Percentiles rank a stretch among this genome's conserved stretches.
These are phyloP conservation scores for Catenaria anguillulae DNA, from an alignment of 371 early-diverging fungal species.

Conservation along the genomic window DNA sequence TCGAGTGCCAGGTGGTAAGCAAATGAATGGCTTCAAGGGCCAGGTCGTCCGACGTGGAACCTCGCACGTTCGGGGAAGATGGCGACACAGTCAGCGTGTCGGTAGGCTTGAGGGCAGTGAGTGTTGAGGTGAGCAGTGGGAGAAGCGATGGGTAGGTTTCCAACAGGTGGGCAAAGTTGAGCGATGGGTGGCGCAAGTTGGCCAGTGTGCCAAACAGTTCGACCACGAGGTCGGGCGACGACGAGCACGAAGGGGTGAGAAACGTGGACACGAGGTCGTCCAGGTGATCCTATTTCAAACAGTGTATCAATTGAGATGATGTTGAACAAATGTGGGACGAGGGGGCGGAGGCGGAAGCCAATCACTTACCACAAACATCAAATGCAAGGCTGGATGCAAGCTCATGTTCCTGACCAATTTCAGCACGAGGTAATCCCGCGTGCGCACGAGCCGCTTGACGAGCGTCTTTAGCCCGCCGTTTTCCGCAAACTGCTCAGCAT, in stretches of 20 bases:
- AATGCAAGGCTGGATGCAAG: constrained; percentile 10
- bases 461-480: constrained; percentile 30
- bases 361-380: constrained; percentile 23
- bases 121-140: constrained; percentile 12
- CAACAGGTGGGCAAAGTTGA: constrained; percentile 28
- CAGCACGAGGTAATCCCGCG: constrained; percentile 26
- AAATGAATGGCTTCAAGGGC: constrained; percentile 23
- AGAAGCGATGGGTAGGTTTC: constrained; percentile 22
- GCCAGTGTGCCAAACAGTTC: constrained; percentile 27
- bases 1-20: constrained; percentile 31
- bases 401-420: constrained; percentile 31
- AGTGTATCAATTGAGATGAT: not conserved
- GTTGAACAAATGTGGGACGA: not conserved
- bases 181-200: constrained; percentile 23
- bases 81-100: not conserved
- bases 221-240: constrained; percentile 21
- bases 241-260: too few relatives aligned
- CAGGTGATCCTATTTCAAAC: constrained; percentile 22
- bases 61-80: too few relatives aligned
- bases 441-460: constrained; percentile 28
- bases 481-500: constrained; percentile 18
- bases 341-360: not conserved
- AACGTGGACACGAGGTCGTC: constrained; percentile 29
- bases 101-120: constrained; percentile 7
- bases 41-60: constrained; percentile 31